Evolutionary conservation across 108 stramenopile species (phyloP).

Genomic region (Cyclostephanos invisitatus): DNA sequence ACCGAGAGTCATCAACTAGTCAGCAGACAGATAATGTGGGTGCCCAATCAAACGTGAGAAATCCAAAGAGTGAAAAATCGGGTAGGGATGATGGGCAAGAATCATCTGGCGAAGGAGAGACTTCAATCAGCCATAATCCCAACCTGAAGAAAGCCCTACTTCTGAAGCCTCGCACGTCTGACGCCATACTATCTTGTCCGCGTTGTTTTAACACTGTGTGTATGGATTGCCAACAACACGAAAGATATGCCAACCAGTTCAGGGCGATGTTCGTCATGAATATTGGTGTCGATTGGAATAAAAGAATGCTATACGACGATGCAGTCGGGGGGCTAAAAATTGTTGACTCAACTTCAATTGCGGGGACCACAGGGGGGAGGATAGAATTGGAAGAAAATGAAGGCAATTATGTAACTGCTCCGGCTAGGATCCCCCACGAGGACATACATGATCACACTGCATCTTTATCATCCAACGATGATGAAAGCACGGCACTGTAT

Average conservation of each 20-base stretch:
- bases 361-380: slow-evolving; percentile 4
- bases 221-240: slow-evolving; percentile 91
- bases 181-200: slow-evolving; percentile 81
- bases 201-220: slow-evolving; percentile 86
- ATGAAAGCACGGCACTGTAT: slow-evolving; percentile 38
- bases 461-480: background rate
- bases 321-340: slow-evolving; percentile 47
- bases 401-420: slow-evolving; percentile 34
- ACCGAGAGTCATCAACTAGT: background rate
- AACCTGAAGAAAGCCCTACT: slow-evolving; percentile 36
- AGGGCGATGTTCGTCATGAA: slow-evolving; percentile 94
- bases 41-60: slow-evolving; percentile 3
- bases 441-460: background rate
- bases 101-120: background rate
- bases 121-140: background rate
- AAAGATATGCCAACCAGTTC: slow-evolving; percentile 76
- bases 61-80: slow-evolving; percentile 3
- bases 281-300: slow-evolving; percentile 75
- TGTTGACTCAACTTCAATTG: background rate
- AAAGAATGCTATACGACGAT: slow-evolving; percentile 60
- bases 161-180: slow-evolving; percentile 70
- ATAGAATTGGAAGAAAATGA: slow-evolving; percentile 19
- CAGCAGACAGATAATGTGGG: background rate
- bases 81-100: background rate
- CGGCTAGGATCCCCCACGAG: slow-evolving; percentile 37